These are phyloP conservation scores for Miamiensis avidus DNA, from an alignment of 169 alveolate species.

Conservation along the genomic window DNA sequence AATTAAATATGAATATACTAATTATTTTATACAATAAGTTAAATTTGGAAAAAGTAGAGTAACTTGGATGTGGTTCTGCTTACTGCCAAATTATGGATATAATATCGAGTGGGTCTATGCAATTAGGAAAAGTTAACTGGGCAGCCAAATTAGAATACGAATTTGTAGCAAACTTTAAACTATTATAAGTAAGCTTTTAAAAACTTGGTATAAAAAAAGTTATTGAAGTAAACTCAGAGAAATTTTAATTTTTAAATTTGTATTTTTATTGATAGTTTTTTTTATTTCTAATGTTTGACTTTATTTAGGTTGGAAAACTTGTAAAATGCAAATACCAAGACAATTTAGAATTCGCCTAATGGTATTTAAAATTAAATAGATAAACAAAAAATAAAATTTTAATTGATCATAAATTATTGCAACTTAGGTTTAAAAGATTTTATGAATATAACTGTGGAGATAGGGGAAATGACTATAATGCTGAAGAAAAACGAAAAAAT, in stretches of 20 bases:
- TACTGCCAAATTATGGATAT: slow-evolving; percentile 94
- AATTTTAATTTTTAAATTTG: too few species aligned
- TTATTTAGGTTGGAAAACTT: slow-evolving; percentile 37
- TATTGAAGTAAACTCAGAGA: slow-evolving; percentile 83
- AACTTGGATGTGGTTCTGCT: slow-evolving; percentile 96
- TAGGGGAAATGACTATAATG: neutral
- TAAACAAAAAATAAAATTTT: too few species aligned
- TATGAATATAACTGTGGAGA: neutral
- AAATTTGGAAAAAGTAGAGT: slow-evolving; percentile 93
- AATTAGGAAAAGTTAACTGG: slow-evolving; percentile 94
- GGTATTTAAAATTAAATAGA: slow-evolving; percentile 67
- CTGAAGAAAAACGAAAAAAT: neutral
- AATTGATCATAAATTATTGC: too few species aligned
- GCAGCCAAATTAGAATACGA: slow-evolving; percentile 95
- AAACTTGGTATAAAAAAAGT: slow-evolving; percentile 88
- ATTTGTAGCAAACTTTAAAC: slow-evolving; percentile 92
- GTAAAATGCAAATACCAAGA: slow-evolving; percentile 96
- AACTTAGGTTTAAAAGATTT: neutral
- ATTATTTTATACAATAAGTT: slow-evolving; percentile 39
- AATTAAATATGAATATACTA: neutral
- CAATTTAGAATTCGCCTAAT: slow-evolving; percentile 96
- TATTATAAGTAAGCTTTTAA: slow-evolving; percentile 94
- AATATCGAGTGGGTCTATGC: slow-evolving; percentile 87
- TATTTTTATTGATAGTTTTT: too few species aligned
- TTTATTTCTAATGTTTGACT: too few species aligned